Conservation (phyloP, 495 filamentous ascomycete species). For the Xylaria sp. region DNA sequence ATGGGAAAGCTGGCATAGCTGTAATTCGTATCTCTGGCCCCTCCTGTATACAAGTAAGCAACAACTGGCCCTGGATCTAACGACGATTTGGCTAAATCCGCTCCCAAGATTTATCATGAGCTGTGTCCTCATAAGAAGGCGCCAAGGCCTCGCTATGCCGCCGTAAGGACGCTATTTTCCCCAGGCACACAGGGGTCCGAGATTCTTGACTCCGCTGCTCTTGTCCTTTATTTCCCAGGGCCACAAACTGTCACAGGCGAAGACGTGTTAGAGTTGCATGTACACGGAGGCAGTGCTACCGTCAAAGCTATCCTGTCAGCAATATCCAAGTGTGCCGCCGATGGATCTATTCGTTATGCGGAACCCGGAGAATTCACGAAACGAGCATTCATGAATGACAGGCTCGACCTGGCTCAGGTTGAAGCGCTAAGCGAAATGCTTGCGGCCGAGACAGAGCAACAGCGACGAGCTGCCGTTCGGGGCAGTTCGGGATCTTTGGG, state of each 20-base stretch:
- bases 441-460: slow-evolving; percentile 89
- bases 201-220: slow-evolving; percentile 79
- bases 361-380: slow-evolving; percentile 96
- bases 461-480: slow-evolving; percentile 82
- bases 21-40: slow-evolving; percentile 88
- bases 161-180: slow-evolving; percentile 76
- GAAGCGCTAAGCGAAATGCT: slow-evolving; percentile 89
- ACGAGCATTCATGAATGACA: slow-evolving; percentile 86
- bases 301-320: slow-evolving; percentile 83
- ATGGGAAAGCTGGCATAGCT: slow-evolving; percentile 89
- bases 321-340: slow-evolving; percentile 59
- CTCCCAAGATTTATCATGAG: slow-evolving; percentile 70
- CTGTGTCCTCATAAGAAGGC: slow-evolving; percentile 71
- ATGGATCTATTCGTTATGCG: slow-evolving; percentile 75
- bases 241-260: slow-evolving; percentile 91
- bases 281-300: slow-evolving; percentile 91
- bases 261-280: slow-evolving; percentile 88
- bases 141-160: slow-evolving; percentile 78
- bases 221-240: slow-evolving; percentile 86
- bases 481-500: slow-evolving; percentile 74
- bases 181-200: slow-evolving; percentile 52
- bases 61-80: slow-evolving; percentile 9
- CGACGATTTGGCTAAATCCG: slow-evolving; percentile 9
- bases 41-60: slow-evolving; percentile 69
- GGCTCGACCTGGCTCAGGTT: slow-evolving; percentile 89